Conservation (phyloP, 441 rosid species). For the Jatropha podagrica region DNA sequence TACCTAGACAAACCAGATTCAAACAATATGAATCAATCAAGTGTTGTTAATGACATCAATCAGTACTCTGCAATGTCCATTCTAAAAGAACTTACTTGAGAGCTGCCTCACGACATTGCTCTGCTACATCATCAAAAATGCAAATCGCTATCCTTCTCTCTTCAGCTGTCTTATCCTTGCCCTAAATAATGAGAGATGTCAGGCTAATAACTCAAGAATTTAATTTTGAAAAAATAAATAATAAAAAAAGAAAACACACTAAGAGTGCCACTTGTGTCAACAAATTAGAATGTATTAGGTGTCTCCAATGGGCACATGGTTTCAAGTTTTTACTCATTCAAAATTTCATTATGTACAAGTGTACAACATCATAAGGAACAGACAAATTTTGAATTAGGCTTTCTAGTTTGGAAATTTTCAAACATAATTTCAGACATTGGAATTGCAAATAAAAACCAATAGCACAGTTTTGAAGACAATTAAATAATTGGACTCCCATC, state of each 20-base stretch:
- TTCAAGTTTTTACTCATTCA: background rate
- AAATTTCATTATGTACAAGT: background rate
- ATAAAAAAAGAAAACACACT: background rate
- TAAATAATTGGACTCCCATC: background rate
- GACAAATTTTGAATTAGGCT: background rate
- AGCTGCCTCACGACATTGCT: slow-evolving; percentile 94
- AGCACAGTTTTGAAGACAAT: background rate
- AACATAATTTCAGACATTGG: background rate
- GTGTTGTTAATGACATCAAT: slow-evolving; percentile 11
- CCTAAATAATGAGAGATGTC: slow-evolving; percentile 43
- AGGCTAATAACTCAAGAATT: background rate
- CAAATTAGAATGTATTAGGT: background rate
- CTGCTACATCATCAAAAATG: slow-evolving; percentile 99
- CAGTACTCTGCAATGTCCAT: background rate
- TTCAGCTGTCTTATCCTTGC: slow-evolving; percentile 97
- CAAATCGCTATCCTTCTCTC: slow-evolving; percentile 99
- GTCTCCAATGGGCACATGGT: background rate
- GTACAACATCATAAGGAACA: background rate
- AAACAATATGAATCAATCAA: slow-evolving; percentile 23
- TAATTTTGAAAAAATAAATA: background rate
- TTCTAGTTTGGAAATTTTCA: background rate
- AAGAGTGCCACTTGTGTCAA: background rate
- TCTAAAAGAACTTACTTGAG: slow-evolving; percentile 59
- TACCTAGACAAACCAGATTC: slow-evolving; percentile 51
- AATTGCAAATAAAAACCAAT: background rate